Evolutionary conservation across 2,329 filamentous ascomycete species (phyloP), one percentile per base, ranked within the genome.

Genomic region (Aspergillus sp.): DNA sequence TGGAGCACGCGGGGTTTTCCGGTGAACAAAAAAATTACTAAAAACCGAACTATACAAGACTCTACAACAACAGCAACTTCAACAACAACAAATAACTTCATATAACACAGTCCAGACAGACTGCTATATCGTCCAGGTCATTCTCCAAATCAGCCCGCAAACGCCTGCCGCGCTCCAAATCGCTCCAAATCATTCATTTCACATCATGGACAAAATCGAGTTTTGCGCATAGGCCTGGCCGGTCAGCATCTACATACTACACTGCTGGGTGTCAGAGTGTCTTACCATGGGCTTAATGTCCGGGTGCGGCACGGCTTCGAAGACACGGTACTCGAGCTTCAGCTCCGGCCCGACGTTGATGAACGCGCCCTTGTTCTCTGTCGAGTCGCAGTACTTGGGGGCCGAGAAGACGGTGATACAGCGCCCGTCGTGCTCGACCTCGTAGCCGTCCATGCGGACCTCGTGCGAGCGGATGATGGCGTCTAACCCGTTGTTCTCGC

Each of bases 371-470:
- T 88, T 91, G 66, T 98, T 98, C 67, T 94, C 89, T 1, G 91
- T 96, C 49, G 86, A 86, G 58, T 98, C 91, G 63, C 91, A 98
- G 61, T 98, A 98, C 61, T 80, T 93, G 24, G 91, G 91, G 15
- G 91, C 91, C 25, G 89, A 96, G 70, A 98, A 98, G 48, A 98
- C 91, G 29, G 91, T 98, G 49, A 98, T 95, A 59, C 91, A 98
- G 49, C 78, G 80, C 43, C 89, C 91, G 49, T 91, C 82, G 58
- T 98, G 91, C 69, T 98, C 89, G 46, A 94, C 83, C 59, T 98
- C 89, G 54, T 96, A 98, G n/a, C 91, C 91, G 39, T 91, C 88
- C 91, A 98, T 98, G 49, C 91, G 79, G 16, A 98, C 91, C 61
- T 98, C 91, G 65, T 98, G 91, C 53, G 86, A 94, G 49, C 91